Evolutionary conservation across 2,329 filamentous ascomycete species (phyloP), one percentile per base, ranked within the genome.

Genomic region (Xylariales sp.): DNA sequence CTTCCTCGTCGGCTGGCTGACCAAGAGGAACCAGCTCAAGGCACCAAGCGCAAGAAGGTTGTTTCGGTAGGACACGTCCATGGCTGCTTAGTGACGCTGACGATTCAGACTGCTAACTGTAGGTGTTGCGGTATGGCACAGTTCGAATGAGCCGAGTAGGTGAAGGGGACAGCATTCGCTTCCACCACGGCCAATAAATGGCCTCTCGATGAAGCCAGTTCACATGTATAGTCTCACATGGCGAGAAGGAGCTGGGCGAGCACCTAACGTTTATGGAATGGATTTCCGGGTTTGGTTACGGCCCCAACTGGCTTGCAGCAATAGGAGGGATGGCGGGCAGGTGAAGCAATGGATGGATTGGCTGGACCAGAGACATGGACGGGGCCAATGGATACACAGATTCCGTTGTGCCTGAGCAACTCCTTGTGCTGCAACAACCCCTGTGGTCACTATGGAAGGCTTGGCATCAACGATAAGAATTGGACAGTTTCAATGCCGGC

Each of bases 251-350:
- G 19, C 36, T 43, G 48, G 38, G 44, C 51, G 50, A 56, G 16
- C 53, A 56, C 53, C 48, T 56, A 51, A 55, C 43, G 46, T 55
- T 54, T 56, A 23, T 21, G 28, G 35, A 17, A 40, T 41, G 49
- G 50, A 53, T 55, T 54, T 36, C 52, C 53, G 53, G 50, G 43
- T 39, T 16, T 27, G 37, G 43, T 38, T 38, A 48, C 43, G 46
- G 36, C 47, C 43, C 33, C n/a, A n/a, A n/a, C n/a, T n/a, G n/a
- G n/a, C n/a, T n/a, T n/a, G n/a, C n/a, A n/a, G n/a, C n/a, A n/a
- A n/a, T n/a, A n/a, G n/a, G n/a, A n/a, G 45, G 45, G 40, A 44
- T 31, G 43, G 15, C 24, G 21, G 21, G 36, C 38, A 35, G 17
- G 34, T 16, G 33, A 15, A 13, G 10, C 5, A 15, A 13, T 24